Percentiles rank a stretch among this genome's conserved stretches.
Conservation (phyloP, 371 early-diverging fungal species). For the Mucor plumbeus region DNA sequence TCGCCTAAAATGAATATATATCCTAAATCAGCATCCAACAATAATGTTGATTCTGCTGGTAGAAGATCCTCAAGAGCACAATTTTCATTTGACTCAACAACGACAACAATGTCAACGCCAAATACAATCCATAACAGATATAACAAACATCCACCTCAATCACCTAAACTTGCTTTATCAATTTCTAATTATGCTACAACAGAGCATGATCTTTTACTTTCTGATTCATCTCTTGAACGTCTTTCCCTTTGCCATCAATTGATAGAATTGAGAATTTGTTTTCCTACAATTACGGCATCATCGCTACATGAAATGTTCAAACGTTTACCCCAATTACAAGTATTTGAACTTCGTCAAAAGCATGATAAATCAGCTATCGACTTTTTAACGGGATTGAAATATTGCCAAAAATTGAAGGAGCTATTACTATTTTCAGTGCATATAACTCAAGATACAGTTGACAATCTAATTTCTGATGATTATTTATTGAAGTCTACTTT, state of each 20-base stretch:
- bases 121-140: not conserved
- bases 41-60: not conserved
- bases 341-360: slow-evolving; percentile 11
- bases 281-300: not conserved
- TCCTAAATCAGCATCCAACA: slow-evolving; percentile 7
- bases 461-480: not conserved
- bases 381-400: not conserved
- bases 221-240: not conserved
- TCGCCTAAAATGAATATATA: slow-evolving; percentile 15
- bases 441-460: not conserved
- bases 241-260: not conserved
- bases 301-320: not conserved
- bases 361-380: not conserved
- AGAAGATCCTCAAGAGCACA: not conserved
- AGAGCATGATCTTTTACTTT: not conserved
- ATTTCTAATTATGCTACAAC: slow-evolving; percentile 13
- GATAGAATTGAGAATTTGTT: slow-evolving; percentile 6
- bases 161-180: not conserved
- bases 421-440: slow-evolving; percentile 1
- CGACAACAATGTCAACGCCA: not conserved
- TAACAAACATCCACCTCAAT: not conserved
- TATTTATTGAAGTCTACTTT: not conserved
- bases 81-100: not conserved
- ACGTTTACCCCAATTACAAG: not conserved
- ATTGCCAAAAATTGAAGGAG: not conserved